Evolutionary conservation across 73 alveolate genomes (phyloP), one percentile per base, ranked within the genome.

Genomic region (Breviolum minutum): DNA sequence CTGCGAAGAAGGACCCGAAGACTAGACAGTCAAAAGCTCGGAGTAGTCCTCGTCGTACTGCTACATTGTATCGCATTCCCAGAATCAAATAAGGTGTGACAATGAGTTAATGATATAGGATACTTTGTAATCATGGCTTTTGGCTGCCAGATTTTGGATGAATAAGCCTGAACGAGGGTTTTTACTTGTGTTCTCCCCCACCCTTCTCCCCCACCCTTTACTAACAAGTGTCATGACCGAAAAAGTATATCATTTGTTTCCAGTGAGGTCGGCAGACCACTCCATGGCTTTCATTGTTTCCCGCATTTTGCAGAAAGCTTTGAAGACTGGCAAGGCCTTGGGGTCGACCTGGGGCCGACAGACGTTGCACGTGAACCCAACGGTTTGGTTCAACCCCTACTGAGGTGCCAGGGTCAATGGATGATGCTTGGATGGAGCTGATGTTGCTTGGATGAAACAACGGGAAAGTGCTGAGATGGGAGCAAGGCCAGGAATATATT

Each of bases 231-330:
- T 73, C 64, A 27, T 77, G 30, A 30, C 87, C n/a, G 17, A 66
- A 17, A 66, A 66, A 66, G 87, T 7, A 29, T 40, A 17, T 2
- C 48, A 80, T 80, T 6, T 8, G 8, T 54, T 6, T 81, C 11
- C 48, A 9, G 90, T 19, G 27, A 92, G 98, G 98, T 99, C 99
- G 7, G 99, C 99, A 7, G 99, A 99, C 83, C 99, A 99, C 99
- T 99, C 99, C 63, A 99, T 99, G 99, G 99, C 99, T 73, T 99
- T 98, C 98, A 99, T 99, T 93, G 95, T 99, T 63, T 99, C 99
- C 11, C 91, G 99, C 29, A 90, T 99, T 64, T 71, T 99, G 69
- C 79, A 97, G 77, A 99, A 99, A 87, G 99, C 99, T 40, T 61
- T 92, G 91, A 91, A 91, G 97, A 40, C 86, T 32, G 99, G 99